A percentile compares a stretch with the other conserved stretches of the same genome.
phyloP scores from a whole-genome alignment of 176 grass and related monocot species.

The Oropetium thomaeum region DNA sequence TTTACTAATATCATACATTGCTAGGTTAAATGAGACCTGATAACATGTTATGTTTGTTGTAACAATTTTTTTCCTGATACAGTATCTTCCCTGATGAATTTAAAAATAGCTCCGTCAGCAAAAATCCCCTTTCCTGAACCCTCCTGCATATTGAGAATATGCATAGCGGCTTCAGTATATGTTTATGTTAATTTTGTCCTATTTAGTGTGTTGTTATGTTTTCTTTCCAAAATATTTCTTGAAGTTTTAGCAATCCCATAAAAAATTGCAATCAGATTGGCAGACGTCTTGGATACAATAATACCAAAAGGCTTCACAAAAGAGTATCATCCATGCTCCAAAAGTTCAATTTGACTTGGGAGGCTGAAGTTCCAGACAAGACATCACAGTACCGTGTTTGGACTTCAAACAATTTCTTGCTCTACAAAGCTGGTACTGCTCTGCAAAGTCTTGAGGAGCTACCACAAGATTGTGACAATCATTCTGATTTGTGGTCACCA shows the following conservation, averaged over 20 bases:
- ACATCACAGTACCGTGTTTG: slow-evolving; percentile 78
- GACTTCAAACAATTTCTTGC: slow-evolving; percentile 68
- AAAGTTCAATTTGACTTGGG: slow-evolving; percentile 66
- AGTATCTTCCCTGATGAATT: no score
- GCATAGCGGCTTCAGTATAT: slow-evolving; percentile 10
- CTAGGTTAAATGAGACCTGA: neutral
- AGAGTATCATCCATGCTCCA: slow-evolving; percentile 65
- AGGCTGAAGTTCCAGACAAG: slow-evolving; percentile 72
- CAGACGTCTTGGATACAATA: slow-evolving; percentile 67
- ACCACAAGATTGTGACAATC: slow-evolving; percentile 34
- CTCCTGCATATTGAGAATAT: neutral
- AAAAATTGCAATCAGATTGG: slow-evolving; percentile 64
- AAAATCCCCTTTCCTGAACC: neutral
- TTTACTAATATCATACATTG: neutral
- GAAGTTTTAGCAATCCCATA: slow-evolving; percentile 8
- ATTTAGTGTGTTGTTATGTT: slow-evolving; percentile 22
- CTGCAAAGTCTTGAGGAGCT: slow-evolving; percentile 49
- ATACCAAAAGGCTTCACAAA: slow-evolving; percentile 72
- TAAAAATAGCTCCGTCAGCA: no score
- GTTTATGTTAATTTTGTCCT: slow-evolving; percentile 22
- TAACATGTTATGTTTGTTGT: slow-evolving; percentile 11
- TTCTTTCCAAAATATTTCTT: slow-evolving; percentile 28
- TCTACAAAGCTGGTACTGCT: slow-evolving; percentile 47
- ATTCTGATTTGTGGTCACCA: slow-evolving; percentile 37
- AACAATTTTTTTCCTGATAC: slow-evolving; percentile 7